These are phyloP conservation scores for Hortiboletus flavorubellus DNA, from an alignment of 768 basidiomycete species.

Conservation along the genomic window DNA sequence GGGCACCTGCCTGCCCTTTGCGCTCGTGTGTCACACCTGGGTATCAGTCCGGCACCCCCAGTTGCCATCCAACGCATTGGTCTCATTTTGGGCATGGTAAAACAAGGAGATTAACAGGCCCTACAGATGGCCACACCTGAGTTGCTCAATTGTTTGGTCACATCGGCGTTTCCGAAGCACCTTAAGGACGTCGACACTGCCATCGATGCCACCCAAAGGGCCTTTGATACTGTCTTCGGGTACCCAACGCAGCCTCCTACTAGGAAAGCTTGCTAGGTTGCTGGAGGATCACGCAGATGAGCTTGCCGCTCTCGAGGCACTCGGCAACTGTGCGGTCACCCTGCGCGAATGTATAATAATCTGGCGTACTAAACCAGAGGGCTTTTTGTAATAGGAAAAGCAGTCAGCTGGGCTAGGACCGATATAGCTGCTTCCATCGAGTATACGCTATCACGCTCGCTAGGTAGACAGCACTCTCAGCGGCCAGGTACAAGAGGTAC, in stretches of 20 bases:
- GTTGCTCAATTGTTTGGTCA: no score
- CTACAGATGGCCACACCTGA: no score
- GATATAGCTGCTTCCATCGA: conserved; percentile 41
- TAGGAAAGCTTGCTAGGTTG: conserved; percentile 61
- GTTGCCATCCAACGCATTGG: no score
- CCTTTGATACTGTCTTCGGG: conserved; percentile 59
- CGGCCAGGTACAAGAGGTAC: conserved; percentile 67
- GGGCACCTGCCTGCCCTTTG: no score
- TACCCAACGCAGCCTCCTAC: conserved; percentile 46
- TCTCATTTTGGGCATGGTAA: no score
- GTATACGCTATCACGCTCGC: conserved; percentile 78
- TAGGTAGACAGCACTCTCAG: conserved; percentile 87
- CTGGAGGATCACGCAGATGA: conserved; percentile 61
- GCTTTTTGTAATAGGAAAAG: conserved; percentile 43
- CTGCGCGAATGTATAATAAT: not conserved
- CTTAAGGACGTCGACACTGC: conserved; percentile 73
- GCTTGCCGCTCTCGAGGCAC: conserved; percentile 69
- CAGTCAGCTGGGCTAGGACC: conserved; percentile 44
- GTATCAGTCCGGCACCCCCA: no score
- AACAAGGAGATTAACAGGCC: no score
- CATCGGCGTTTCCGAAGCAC: conserved; percentile 49
- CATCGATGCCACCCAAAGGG: conserved; percentile 62
- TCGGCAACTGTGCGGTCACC: conserved; percentile 53
- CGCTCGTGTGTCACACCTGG: no score
- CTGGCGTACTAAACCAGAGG: not conserved